Conservation (phyloP, 805 yeast genomes). For the Lachancea sp. region DNA sequence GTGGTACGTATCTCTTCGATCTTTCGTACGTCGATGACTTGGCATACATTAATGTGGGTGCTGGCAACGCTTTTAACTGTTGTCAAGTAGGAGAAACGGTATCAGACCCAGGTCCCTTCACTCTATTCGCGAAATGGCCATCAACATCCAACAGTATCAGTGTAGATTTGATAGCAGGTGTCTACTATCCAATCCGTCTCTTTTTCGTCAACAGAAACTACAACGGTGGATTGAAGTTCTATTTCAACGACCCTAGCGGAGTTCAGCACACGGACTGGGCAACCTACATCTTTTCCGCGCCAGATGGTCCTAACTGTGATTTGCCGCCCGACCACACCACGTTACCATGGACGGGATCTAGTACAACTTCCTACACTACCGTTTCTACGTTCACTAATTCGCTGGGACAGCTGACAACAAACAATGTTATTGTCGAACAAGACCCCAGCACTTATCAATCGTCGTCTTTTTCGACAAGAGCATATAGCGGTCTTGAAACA, state of each 20-base stretch:
- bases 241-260: conserved; percentile 20
- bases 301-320: conserved; percentile 3
- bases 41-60: conserved; percentile 30
- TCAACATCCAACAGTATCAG: conserved; percentile 6
- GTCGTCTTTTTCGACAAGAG: conserved; percentile 7
- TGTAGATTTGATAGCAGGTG: conserved; percentile 21
- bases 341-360: conserved; percentile 1
- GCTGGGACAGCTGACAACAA: conserved; percentile 10
- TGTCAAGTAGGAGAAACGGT: conserved; percentile 16
- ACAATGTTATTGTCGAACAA: conserved; percentile 8
- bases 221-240: conserved; percentile 13
- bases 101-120: conserved; percentile 7
- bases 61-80: conserved; percentile 33
- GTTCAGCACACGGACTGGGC: conserved; percentile 13
- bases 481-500: conserved; percentile 4
- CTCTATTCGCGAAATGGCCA: conserved; percentile 11
- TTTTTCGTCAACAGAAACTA: conserved; percentile 19
- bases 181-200: conserved; percentile 28
- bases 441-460: conserved; percentile 8
- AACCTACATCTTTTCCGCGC: conserved; percentile 13
- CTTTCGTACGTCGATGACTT: conserved; percentile 28
- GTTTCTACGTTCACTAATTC: conserved; percentile 9
- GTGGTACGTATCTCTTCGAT: conserved; percentile 28
- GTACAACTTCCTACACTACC: conserved; percentile 10
- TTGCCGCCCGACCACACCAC: conserved; percentile 7